These are phyloP conservation scores for Xylaria digitata DNA, from an alignment of 2,329 filamentous ascomycete species.

Conservation along the genomic window DNA sequence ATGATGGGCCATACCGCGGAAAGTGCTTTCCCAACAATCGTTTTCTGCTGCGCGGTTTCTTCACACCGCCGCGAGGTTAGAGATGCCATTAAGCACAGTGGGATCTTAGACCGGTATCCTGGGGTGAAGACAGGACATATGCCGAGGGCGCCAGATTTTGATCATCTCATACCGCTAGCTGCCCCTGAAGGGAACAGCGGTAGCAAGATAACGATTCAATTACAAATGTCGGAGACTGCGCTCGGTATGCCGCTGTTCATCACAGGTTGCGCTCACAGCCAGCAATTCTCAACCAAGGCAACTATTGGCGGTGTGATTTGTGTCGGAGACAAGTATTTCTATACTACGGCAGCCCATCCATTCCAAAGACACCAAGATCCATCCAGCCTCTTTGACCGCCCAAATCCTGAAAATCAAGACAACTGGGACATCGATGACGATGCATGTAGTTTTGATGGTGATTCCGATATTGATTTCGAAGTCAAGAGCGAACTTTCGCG, in stretches of 20 bases:
- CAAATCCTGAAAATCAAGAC: not conserved
- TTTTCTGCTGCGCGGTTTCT: constrained; percentile 12
- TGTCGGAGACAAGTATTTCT: constrained; percentile 10
- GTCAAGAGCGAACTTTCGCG: not conserved
- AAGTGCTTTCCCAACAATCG: constrained; percentile 2
- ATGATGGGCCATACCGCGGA: not conserved
- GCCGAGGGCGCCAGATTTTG: constrained; percentile 14
- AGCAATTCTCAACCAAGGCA: constrained; percentile 6
- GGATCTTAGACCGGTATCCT: constrained; percentile 7
- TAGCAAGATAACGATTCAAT: not conserved
- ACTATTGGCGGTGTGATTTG: constrained; percentile 15
- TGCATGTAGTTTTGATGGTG: constrained; percentile 14
- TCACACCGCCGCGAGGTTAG: constrained; percentile 14
- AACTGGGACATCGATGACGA: not conserved
- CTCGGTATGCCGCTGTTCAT: constrained; percentile 3
- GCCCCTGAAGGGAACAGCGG: not conserved
- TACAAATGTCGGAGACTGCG: not conserved
- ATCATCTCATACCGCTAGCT: constrained; percentile 10
- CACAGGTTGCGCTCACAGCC: not conserved
- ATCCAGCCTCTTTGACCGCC: not conserved
- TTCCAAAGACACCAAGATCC: not conserved
- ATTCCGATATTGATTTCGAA: constrained; percentile 1
- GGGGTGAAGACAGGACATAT: constrained; percentile 16
- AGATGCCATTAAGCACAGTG: constrained; percentile 1
- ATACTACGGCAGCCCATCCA: constrained; percentile 11